Base-by-base conservation (phyloP, 2,329 filamentous ascomycete genomes). In the Cytospora paraplurivora region DNA sequence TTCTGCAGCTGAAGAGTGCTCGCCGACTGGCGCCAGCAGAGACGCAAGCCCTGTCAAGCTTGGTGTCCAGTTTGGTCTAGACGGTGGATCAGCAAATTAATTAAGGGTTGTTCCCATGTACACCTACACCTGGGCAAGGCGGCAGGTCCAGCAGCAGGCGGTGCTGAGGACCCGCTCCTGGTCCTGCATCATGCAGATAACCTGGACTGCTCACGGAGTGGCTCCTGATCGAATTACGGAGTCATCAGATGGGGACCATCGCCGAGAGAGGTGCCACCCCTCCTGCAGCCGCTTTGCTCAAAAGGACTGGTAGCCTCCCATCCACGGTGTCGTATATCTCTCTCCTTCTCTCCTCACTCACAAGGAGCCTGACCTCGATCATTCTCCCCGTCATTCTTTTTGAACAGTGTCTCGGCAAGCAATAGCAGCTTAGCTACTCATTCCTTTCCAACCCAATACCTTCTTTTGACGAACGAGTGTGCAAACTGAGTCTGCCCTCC, bases 401-500 rank as follows among this genome's bases (percentile, higher is more conserved):
- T 66, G 62, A 61, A 64, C 64, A 63, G 61, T 50, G 61, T 64
- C 62, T 60, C 60, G 51, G 62, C 65, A 55, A 67, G 62, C 62
- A 62, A 59, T 27, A 57, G 33, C 59, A 62, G 59, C 59, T 65
- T 59, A 52, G 51, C 56, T 59, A 58, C 62, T 56, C 65, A 60
- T 66, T 57, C 52, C 54, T 65, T 69, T 68, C 65, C 68, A 68
- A 68, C 67, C 71, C 67, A 67, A 64, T 70, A 69, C 69, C 65
- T 66, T 72, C 71, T 71, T 66, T 74, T 70, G 64, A 34, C 63
- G 62, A 41, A 65, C 63, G 60, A 66, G 62, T 64, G 64, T 69
- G 71, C 72, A 72, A 35, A 69, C 70, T 72, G 70, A 71, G 70
- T 72, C 65, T 72, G 70, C 70, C 67, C 65, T 67, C 69, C 62